Conservation (phyloP, 2,329 filamentous ascomycete species). For the Fusarium tanahbumbuense region DNA sequence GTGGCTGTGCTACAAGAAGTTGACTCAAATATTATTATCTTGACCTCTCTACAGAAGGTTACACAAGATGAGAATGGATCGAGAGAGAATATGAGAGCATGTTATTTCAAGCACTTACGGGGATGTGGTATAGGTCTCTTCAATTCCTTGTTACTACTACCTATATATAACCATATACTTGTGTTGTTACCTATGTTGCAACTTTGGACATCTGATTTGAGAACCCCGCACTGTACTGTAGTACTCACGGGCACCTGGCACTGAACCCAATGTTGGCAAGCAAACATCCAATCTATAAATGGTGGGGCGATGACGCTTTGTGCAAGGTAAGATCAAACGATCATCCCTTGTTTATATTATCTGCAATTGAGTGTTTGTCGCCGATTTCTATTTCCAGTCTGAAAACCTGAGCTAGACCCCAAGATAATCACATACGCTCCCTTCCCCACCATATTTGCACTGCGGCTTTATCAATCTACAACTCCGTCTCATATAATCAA, state of each 20-base stretch:
- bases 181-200: not conserved
- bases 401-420: not conserved
- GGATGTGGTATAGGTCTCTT: not conserved
- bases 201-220: not conserved
- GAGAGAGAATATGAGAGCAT: not conserved
- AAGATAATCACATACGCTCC: not conserved
- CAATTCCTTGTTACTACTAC: not conserved
- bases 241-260: not conserved
- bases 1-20: conserved; percentile 25
- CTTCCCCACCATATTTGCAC: not conserved
- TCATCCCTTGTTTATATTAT: not conserved
- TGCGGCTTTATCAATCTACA: not conserved
- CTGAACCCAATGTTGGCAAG: not conserved
- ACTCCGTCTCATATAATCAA: not conserved
- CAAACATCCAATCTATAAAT: not conserved
- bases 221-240: not conserved
- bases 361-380: not conserved
- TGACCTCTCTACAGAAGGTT: not conserved
- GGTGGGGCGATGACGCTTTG: conserved; percentile 32
- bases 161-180: not conserved
- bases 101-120: not conserved
- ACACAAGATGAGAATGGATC: not conserved
- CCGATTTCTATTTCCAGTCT: not conserved
- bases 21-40: not conserved
- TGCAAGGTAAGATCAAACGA: conserved; percentile 2